These are phyloP conservation scores for Kondoa subrosea DNA, from an alignment of 768 basidiomycete genomes.

Conservation along the genomic window DNA sequence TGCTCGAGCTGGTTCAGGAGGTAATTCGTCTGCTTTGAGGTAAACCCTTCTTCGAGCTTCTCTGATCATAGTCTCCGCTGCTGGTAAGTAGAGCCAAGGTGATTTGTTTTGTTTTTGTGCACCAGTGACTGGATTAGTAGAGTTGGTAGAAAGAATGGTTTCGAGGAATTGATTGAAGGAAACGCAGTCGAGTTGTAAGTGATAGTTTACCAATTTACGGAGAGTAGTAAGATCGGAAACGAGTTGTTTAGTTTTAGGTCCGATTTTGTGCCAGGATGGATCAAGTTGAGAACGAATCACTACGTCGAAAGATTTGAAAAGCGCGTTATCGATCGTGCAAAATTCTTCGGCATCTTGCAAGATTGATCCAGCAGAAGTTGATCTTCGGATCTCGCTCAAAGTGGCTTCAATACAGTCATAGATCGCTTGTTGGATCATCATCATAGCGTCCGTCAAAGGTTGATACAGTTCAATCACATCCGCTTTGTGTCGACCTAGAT, in stretches of 20 bases:
- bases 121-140: constrained; percentile 38
- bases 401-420: constrained; percentile 88
- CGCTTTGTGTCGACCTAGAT: constrained; percentile 63
- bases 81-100: constrained; percentile 82
- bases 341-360: constrained; percentile 53
- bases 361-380: constrained; percentile 73
- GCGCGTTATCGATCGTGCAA: constrained; percentile 65
- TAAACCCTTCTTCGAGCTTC: constrained; percentile 70
- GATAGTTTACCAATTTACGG: constrained; percentile 67
- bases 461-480: constrained; percentile 87
- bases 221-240: constrained; percentile 74
- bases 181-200: constrained; percentile 76
- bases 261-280: constrained; percentile 92
- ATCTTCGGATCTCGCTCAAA: constrained; percentile 70
- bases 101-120: constrained; percentile 50
- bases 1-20: constrained; percentile 26
- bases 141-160: constrained; percentile 54
- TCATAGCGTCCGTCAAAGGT: constrained; percentile 65
- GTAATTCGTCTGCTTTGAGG: constrained; percentile 32
- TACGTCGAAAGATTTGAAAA: constrained; percentile 79
- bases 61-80: constrained; percentile 70
- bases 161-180: constrained; percentile 85
- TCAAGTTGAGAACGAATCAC: constrained; percentile 78
- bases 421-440: constrained; percentile 78
- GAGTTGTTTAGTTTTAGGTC: constrained; percentile 75